Evolutionary conservation across 768 basidiomycete species (phyloP).

Genomic region (Lactarius akahatsu): DNA sequence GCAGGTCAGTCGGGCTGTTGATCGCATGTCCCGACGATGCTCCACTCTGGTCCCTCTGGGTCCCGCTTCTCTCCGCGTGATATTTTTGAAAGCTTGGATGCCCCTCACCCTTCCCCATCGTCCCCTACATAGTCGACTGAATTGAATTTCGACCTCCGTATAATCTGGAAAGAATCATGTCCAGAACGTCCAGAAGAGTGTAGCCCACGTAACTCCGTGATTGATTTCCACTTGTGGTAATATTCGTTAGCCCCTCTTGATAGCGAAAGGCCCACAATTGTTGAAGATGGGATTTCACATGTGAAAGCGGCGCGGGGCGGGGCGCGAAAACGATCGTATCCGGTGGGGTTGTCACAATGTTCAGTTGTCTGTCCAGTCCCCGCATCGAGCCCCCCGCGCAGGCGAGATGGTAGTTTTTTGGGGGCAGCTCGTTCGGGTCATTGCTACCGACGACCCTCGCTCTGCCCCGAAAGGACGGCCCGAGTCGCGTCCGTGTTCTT

Average conservation of each 20-base stretch:
- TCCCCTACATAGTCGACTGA: neutral
- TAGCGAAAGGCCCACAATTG: neutral
- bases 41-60: slow-evolving; percentile 1
- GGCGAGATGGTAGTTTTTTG: neutral
- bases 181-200: neutral
- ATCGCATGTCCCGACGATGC: slow-evolving; percentile 5
- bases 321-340: neutral
- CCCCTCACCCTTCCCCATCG: slow-evolving; percentile 3
- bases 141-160: neutral
- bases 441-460: neutral
- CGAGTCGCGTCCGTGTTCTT: neutral
- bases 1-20: neutral
- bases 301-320: neutral
- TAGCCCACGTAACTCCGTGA: slow-evolving; percentile 14
- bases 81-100: neutral
- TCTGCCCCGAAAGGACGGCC: neutral
- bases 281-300: slow-evolving; percentile 4
- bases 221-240: neutral
- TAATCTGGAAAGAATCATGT: neutral
- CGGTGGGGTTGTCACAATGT: slow-evolving; percentile 13
- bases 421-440: neutral
- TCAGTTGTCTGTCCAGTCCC: slow-evolving; percentile 2
- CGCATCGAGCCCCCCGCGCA: neutral
- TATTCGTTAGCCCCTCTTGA: neutral
- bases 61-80: slow-evolving; percentile 13